Percentiles rank a stretch among this genome's conserved stretches.
These are phyloP conservation scores for Cinnamomum chago DNA, from an alignment of 164 flowering plant species.

Conservation along the genomic window DNA sequence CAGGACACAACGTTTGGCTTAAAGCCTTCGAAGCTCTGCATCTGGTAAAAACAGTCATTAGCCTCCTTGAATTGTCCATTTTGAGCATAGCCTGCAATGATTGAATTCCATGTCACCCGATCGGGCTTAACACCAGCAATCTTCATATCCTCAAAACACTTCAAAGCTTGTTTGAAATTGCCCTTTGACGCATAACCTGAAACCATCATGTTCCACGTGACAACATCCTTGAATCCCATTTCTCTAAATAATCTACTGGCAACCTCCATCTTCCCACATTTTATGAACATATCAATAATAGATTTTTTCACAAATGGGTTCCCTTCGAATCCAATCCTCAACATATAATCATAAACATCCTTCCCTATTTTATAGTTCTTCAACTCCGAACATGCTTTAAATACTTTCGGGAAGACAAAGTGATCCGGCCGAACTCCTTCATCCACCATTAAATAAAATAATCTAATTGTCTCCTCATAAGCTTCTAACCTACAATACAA, in stretches of 20 bases:
- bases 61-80: conserved; percentile 33
- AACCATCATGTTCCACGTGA: conserved; percentile 40
- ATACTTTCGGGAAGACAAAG: conserved; percentile 34
- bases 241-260: conserved; percentile 26
- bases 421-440: conserved; percentile 35
- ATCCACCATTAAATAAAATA: conserved; percentile 30
- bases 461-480: conserved; percentile 26
- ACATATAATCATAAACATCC: conserved; percentile 36
- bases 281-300: conserved; percentile 34
- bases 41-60: conserved; percentile 19
- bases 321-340: conserved; percentile 37
- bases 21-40: conserved; percentile 16
- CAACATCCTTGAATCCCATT: conserved; percentile 30
- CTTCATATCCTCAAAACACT: conserved; percentile 29
- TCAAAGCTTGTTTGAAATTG: conserved; percentile 26
- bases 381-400: conserved; percentile 35
- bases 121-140: conserved; percentile 29
- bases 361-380: conserved; percentile 27
- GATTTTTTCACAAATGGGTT: conserved; percentile 33
- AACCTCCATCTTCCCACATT: conserved; percentile 31
- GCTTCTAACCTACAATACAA: conserved; percentile 26
- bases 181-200: conserved; percentile 33
- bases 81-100: conserved; percentile 33
- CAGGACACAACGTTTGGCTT: conserved; percentile 36
- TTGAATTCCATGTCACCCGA: conserved; percentile 37